These are phyloP conservation scores for Sinapis alba DNA, from an alignment of 441 rosid species.

Conservation along the genomic window DNA sequence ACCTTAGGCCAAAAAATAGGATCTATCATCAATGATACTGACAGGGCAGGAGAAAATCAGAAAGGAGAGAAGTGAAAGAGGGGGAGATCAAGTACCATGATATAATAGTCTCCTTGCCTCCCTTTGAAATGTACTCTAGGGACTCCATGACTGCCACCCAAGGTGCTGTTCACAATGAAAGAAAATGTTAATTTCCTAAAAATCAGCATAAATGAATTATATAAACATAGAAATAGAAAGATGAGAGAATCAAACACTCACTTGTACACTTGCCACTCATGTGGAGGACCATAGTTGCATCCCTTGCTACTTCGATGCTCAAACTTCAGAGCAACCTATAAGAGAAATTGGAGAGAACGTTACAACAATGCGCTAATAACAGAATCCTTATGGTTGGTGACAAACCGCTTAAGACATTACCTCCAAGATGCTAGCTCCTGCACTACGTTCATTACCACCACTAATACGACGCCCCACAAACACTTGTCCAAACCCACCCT, in stretches of 20 bases:
- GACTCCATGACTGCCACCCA: background rate
- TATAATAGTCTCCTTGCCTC: conserved; percentile 93
- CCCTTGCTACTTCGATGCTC: conserved; percentile 98
- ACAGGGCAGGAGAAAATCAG: conserved; percentile 13
- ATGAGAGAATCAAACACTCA: conserved; percentile 41
- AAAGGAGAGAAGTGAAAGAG: background rate
- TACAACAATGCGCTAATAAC: no score
- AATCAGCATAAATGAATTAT: background rate
- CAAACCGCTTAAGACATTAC: conserved; percentile 38
- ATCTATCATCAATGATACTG: conserved; percentile 23
- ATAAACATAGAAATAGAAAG: background rate
- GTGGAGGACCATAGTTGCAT: conserved; percentile 97
- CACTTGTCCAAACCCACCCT: conserved; percentile 99
- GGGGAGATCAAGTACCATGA: conserved; percentile 62
- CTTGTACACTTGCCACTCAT: conserved; percentile 99
- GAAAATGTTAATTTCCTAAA: background rate
- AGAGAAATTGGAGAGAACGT: background rate
- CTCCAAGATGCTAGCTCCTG: conserved; percentile 80
- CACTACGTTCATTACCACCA: conserved; percentile 74
- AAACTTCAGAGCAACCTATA: conserved; percentile 91
- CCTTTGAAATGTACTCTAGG: conserved; percentile 65
- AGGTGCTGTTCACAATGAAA: background rate
- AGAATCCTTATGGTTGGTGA: background rate
- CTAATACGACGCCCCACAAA: conserved; percentile 90
- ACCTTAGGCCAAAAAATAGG: conserved; percentile 54